Evolutionary conservation across 192 early-diverging fungal species (phyloP).

Genomic region (Umbelopsis sp.): DNA sequence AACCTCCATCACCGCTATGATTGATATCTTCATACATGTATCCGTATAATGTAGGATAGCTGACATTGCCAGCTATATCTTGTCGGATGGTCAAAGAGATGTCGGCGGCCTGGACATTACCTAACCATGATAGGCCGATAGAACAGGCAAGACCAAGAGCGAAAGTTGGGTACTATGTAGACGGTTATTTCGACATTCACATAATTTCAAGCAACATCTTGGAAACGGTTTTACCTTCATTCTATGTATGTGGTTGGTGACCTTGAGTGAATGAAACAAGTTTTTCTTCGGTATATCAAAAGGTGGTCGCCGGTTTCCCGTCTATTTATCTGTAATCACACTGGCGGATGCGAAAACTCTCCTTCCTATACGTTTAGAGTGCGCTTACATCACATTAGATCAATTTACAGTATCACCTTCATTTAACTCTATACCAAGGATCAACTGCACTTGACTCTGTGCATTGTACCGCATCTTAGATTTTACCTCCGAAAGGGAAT

Average conservation of each 20-base stretch:
- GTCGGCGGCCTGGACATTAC: not conserved
- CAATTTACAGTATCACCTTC: too few species aligned
- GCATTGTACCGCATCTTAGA: too few species aligned
- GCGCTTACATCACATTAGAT: too few species aligned
- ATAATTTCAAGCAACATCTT: not conserved
- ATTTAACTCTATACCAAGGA: too few species aligned
- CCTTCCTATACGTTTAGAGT: too few species aligned
- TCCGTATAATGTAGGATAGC: constrained; percentile 26
- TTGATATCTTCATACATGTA: constrained; percentile 37
- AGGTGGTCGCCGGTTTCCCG: too few species aligned
- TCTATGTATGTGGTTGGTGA: not conserved
- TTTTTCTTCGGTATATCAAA: too few species aligned
- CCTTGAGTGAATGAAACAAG: too few species aligned
- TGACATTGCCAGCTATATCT: constrained; percentile 31
- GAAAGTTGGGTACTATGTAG: not conserved
- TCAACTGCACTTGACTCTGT: too few species aligned
- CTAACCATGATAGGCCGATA: not conserved
- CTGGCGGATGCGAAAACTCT: too few species aligned
- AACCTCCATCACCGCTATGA: constrained; percentile 28
- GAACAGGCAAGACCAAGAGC: not conserved
- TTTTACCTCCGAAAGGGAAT: not conserved
- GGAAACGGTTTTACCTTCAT: not conserved
- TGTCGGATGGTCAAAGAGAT: constrained; percentile 20
- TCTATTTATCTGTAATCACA: too few species aligned
- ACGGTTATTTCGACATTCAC: not conserved